phyloP scores from a whole-genome alignment of 2,329 filamentous ascomycete genomes.

The Botrytis tulipae region DNA sequence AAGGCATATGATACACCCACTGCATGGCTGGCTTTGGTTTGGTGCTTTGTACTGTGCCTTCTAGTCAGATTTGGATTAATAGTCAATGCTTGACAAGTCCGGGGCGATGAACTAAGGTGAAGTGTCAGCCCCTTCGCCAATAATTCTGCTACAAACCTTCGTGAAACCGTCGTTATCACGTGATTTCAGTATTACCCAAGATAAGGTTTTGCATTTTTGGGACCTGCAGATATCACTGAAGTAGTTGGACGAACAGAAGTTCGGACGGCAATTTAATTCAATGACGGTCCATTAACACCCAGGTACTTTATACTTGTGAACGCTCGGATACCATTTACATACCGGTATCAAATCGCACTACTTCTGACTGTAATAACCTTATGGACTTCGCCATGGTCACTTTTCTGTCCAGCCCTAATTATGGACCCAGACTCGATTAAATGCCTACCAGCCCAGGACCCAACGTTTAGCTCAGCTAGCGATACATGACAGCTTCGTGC shows the following conservation, averaged over 20 bases:
- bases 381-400: background rate
- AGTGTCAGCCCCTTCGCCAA: no score
- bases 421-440: background rate
- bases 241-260: background rate
- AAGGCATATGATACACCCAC: background rate
- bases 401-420: background rate
- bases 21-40: background rate
- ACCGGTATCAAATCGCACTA: background rate
- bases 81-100: no score
- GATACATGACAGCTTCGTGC: background rate
- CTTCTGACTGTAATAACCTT: background rate
- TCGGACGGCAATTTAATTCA: background rate
- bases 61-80: no score
- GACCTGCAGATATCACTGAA: background rate
- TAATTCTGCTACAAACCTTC: no score
- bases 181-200: background rate
- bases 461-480: background rate
- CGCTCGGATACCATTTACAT: background rate
- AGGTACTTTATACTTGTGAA: background rate
- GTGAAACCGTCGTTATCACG: background rate
- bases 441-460: background rate
- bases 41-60: background rate
- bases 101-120: no score
- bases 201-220: conserved; percentile 1
- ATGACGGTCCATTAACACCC: background rate